Evolutionary conservation across 257 asterid species (phyloP), one percentile per base, ranked within the genome.

Genomic region (Salvia hispanica): DNA sequence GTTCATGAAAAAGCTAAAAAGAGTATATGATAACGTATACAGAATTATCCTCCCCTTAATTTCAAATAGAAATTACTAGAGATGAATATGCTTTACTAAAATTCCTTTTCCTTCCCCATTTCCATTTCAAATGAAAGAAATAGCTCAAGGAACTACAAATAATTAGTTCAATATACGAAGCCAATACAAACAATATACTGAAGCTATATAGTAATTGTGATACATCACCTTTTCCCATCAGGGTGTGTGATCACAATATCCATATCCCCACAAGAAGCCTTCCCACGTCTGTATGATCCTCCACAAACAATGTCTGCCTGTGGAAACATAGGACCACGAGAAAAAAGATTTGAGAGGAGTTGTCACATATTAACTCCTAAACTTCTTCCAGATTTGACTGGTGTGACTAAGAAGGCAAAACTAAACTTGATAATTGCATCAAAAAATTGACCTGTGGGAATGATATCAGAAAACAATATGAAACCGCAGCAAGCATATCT

Each of bases 231-330:
- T 82, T 76, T 83, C 34, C 96, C 89, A 85, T 93, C 99, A 68
- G 89, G 84, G 72, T 93, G 99, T 5, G 99, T 93, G 73, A 90
- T 74, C 69, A 93, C 86, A 73, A 90, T 74, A 68, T 93, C 99
- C 92, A 93, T 63, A 78, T 93, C 99, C 76, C 99, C 99, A 78
- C 99, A 90, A 62, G 96, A 72, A 66, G 91, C 80, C 78, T 88
- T 90, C 75, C 99, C 99, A 56, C 99, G 97, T 74, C 97, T 85
- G 60, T 82, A 93, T 65, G 97, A 93, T 77, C 97, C 99, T 76
- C 99, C 97, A 74, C 99, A 93, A 62, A 90, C 74, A 74, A 93
- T 73, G 57, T 39, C 70, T 45, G 83, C 95, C 99, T 93, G 78
- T 65, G 73, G 53, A 75, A 75, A 16, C 58, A 46, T 46, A 39